phyloP scores from a whole-genome alignment of 2,329 filamentous ascomycete species.

The Neopestalotiopsis sp. region DNA sequence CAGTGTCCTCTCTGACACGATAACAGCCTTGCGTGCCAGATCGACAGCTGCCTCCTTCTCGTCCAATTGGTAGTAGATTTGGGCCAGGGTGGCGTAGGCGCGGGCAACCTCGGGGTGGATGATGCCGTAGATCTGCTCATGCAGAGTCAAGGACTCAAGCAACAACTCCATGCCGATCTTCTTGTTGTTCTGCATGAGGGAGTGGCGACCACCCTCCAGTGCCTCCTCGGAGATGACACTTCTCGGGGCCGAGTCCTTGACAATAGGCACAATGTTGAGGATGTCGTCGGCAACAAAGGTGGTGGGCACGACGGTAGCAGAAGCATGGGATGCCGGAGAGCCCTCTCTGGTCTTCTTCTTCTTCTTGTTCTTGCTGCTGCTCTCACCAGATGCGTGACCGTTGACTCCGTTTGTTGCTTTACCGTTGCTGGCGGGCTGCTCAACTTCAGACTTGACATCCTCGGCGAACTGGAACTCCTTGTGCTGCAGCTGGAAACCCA shows the following conservation, averaged over 20 bases:
- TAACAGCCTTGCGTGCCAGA: conserved; percentile 93
- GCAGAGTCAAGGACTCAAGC: conserved; percentile 91
- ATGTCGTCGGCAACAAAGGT: conserved; percentile 88
- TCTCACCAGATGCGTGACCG: conserved; percentile 48
- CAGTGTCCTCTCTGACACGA: conserved; percentile 92
- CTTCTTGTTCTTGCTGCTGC: conserved; percentile 66
- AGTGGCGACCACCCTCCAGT: conserved; percentile 92
- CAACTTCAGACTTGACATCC: conserved; percentile 33
- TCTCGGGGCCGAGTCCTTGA: conserved; percentile 93
- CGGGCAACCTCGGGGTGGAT: conserved; percentile 95
- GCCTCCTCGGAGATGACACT: conserved; percentile 94
- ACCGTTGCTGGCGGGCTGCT: conserved; percentile 33
- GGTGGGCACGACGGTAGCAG: conserved; percentile 46
- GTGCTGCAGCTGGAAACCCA: conserved; percentile 85
- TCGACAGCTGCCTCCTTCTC: conserved; percentile 97
- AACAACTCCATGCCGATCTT: conserved; percentile 95
- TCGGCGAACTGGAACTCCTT: conserved; percentile 74
- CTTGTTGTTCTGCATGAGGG: conserved; percentile 92
- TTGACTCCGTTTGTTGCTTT: conserved; percentile 44
- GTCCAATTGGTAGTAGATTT: conserved; percentile 96
- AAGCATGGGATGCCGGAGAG: conserved; percentile 52
- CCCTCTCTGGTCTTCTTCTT: conserved; percentile 63
- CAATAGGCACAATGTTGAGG: conserved; percentile 88
- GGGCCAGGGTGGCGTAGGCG: conserved; percentile 93
- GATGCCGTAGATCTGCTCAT: conserved; percentile 98